Base-by-base conservation (phyloP, 2,329 filamentous ascomycete genomes). In the Capronia coronata region DNA sequence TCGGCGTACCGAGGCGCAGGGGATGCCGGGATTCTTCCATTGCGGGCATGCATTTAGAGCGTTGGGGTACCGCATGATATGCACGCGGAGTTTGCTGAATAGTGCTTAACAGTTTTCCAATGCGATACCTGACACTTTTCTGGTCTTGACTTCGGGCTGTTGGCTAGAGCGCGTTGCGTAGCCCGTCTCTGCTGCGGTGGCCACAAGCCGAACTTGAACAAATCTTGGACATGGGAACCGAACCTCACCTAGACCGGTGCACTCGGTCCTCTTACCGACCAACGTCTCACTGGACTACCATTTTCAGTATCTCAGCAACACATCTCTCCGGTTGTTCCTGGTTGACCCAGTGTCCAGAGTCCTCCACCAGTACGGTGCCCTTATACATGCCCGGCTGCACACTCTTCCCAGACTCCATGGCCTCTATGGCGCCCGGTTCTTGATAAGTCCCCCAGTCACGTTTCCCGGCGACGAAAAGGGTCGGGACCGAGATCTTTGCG, bases 391-490 rank as follows among this genome's bases (percentile, higher is more conserved):
- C 21, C 64, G 67, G 55, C 79, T 82, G 0, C 68, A 77, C 72
- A 21, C 67, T 69, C 56, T 80, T 83, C 0, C 70, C 69, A 6
- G 70, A 65, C 4, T 68, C 68, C 64, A 80, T 77, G 22, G 71
- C 72, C 61, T 85, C 79, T 3, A 86, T 62, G 0, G 75, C 80
- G 0, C 80, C 80, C 0, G 82, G 82, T 56, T 82, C 75, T 62
- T 86, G 83, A 61, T 78, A 83, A 25, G 78, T 84, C 0, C 80
- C 82, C 82, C 83, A 86, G 56, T 86, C 83, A 49, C 74, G 65
- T 39, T 69, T 70, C 0, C 83, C 82, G 21, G 75, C 75, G n/a
- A 86, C 73, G 57, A 82, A 85, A 0, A 72, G 67, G 48, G 72
- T 75, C 0, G 82, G 82, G 7, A 82, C 75, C 43, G 79, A 76